Evolutionary conservation across 257 asterid species (phyloP).

Genomic region (Cruciata laevipes): DNA sequence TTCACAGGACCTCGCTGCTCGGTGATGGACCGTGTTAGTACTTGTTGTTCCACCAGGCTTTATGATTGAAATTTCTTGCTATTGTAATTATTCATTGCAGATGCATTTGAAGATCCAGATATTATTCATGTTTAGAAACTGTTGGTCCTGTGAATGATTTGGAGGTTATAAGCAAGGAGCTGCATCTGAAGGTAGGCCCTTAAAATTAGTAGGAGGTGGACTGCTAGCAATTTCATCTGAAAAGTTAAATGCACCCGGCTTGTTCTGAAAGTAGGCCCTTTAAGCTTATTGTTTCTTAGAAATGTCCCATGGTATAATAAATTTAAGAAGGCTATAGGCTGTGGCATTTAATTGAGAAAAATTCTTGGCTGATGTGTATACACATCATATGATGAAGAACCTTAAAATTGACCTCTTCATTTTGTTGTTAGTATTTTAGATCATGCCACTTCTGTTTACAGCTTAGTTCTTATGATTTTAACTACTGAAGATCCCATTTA

Average conservation of each 20-base stretch:
- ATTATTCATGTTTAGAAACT: slow-evolving; percentile 88
- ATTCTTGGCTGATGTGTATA: neutral
- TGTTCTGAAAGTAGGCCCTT: neutral
- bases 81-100: slow-evolving; percentile 25
- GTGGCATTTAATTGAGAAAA: neutral
- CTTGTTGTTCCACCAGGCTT: neutral
- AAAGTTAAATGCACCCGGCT: neutral
- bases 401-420: neutral
- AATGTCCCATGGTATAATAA: neutral
- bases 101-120: slow-evolving; percentile 96
- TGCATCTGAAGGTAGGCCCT: slow-evolving; percentile 76
- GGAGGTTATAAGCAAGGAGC: slow-evolving; percentile 71
- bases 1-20: too few relatives aligned
- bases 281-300: neutral
- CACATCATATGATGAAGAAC: neutral
- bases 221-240: neutral
- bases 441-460: too few relatives aligned
- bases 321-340: neutral
- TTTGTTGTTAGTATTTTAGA: too few relatives aligned
- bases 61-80: neutral
- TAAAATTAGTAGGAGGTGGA: neutral
- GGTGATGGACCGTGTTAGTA: neutral
- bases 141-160: slow-evolving; percentile 96
- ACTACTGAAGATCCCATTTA: neutral
- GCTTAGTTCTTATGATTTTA: too few relatives aligned